Base-by-base conservation (phyloP, 2,329 filamentous ascomycete genomes). In the Stenocarpella maydis region DNA sequence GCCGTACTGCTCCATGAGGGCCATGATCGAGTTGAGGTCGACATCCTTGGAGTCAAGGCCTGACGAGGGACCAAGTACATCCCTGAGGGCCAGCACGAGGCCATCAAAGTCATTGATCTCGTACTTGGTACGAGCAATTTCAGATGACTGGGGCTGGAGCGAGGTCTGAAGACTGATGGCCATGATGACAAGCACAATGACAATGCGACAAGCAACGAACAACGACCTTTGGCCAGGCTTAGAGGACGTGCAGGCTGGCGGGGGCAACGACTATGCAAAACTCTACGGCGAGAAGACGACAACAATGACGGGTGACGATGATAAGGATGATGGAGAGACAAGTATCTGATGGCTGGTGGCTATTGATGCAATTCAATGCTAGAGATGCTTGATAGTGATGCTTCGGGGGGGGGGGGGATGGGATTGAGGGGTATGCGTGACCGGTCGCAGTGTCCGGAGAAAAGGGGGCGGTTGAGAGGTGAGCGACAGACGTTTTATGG, bases 21-120 rank as follows among this genome's bases (percentile, higher is more conserved):
- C 81, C 69, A 88, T 89, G 65, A 98, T 85, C 74, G 92, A 86
- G 66, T 87, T 83, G 68, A 94, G 88, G 74, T 97, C 89, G 73
- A 97, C 89, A 77, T 96, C 93, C 52, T 90, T 91, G 41, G 92
- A 96, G 71, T 92, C 90, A 74, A 97, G 86, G 3, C 94, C 94
- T 15, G 92, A 96, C 69, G 90, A 92, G 4, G 93, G 91, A 2
- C 94, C 94, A 6, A 98, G 86, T 28, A 88, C 89, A 67, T 86
- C 82, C 76, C 91, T 94, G 74, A 97, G 87, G n/a, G 88, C 88
- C 69, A 87, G 77, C 67, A 97, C 92, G 54, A 97, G 89, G 65
- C 84, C 79, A 45, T 94, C 87, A 77, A 97, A 96, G 15, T 76
- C 73, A 17, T 79, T 77, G 12, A 17, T 58, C 39, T 47, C 39